phyloP scores from a whole-genome alignment of 2,329 filamentous ascomycete genomes.

The Beauveria medogensis region DNA sequence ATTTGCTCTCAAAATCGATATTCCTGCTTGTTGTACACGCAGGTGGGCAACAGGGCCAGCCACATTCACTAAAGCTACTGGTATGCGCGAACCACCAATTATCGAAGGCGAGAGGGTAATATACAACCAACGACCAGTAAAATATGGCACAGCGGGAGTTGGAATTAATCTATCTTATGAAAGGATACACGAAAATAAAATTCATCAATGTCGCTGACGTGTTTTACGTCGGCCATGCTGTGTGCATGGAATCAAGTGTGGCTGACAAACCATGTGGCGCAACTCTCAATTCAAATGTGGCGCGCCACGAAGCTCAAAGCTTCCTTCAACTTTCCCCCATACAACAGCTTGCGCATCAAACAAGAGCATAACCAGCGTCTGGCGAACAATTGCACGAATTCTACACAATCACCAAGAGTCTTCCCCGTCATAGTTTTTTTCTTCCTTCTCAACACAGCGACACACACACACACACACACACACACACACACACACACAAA shows the following conservation, averaged over 20 bases:
- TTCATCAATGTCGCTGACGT: background rate
- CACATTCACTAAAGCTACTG: no score
- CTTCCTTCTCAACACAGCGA: no score
- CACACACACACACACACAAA: background rate
- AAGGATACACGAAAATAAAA: background rate
- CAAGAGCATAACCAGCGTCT: background rate
- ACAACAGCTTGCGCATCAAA: background rate
- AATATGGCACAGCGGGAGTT: no score
- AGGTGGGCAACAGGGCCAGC: no score
- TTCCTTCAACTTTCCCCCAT: background rate
- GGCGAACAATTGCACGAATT: background rate
- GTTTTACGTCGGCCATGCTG: background rate
- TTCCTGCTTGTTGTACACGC: no score
- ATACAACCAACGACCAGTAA: no score
- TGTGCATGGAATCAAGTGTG: background rate
- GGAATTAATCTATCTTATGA: no score
- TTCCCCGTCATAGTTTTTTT: background rate
- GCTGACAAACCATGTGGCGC: slow-evolving; percentile 12
- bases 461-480: background rate
- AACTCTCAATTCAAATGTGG: background rate
- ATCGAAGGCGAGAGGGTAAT: no score
- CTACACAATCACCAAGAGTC: background rate
- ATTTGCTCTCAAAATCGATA: no score
- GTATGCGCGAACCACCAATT: no score
- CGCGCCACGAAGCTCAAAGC: background rate